A percentile compares a stretch with the other conserved stretches of the same genome.
phyloP scores from a whole-genome alignment of 306 rosid species.

The Castanopsis chinensis region DNA sequence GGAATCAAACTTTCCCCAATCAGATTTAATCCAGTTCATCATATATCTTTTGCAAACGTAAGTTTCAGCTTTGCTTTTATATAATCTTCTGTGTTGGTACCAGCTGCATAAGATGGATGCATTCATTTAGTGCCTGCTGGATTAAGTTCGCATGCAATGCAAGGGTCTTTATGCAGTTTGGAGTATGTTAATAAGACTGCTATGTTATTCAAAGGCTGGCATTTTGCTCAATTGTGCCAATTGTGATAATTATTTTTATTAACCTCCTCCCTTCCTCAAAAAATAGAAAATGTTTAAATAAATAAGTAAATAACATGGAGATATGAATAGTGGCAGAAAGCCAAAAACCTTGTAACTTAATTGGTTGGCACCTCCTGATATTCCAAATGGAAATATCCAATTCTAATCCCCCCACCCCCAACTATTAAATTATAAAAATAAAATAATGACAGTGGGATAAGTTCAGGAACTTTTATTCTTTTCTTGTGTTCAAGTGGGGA shows the following conservation, averaged over 20 bases:
- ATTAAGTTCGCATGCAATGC: conserved; percentile 4
- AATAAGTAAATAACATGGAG: not conserved
- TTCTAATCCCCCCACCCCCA: too few species aligned
- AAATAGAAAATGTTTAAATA: not conserved
- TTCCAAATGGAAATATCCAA: too few species aligned
- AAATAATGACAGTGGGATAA: not conserved
- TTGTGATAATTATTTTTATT: not conserved
- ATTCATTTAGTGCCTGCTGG: not conserved
- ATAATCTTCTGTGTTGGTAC: conserved; percentile 9
- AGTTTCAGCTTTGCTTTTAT: conserved; percentile 29
- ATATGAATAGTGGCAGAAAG: not conserved
- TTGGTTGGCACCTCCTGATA: too few species aligned
- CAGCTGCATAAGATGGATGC: conserved; percentile 3
- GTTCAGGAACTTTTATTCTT: not conserved
- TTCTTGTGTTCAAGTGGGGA: not conserved
- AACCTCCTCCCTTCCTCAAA: not conserved
- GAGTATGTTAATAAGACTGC: not conserved
- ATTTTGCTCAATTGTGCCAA: not conserved
- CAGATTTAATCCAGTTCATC: conserved; percentile 78
- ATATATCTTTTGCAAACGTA: conserved; percentile 79
- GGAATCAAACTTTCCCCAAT: conserved; percentile 48
- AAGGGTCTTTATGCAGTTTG: not conserved
- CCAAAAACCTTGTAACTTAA: too few species aligned
- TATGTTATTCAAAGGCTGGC: not conserved
- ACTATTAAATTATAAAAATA: too few species aligned